These are phyloP conservation scores for Litchi chinensis DNA, from an alignment of 345 rosid genomes.

Conservation along the genomic window DNA sequence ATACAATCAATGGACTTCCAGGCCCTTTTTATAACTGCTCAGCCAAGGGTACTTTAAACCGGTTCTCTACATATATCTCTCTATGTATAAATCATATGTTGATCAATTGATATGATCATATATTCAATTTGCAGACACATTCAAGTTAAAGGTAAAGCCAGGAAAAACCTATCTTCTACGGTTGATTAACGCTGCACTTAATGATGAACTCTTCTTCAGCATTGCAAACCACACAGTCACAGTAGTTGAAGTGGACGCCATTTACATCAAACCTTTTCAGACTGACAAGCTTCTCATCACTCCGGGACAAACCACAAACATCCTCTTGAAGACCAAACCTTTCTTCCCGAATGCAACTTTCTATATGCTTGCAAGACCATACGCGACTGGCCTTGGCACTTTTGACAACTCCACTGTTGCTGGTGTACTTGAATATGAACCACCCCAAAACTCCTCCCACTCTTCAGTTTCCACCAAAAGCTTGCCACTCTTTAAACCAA, in stretches of 20 bases:
- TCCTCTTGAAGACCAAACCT: constrained; percentile 19
- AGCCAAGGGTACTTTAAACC: constrained; percentile 23
- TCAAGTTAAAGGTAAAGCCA: constrained; percentile 22
- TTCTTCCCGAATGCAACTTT: constrained; percentile 17
- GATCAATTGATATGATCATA: not conserved
- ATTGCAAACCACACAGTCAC: constrained; percentile 25
- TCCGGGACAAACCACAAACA: constrained; percentile 24
- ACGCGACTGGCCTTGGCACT: constrained; percentile 19
- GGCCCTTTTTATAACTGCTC: constrained; percentile 47
- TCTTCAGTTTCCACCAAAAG: constrained; percentile 3
- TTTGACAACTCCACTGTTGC: constrained; percentile 27
- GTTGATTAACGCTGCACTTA: constrained; percentile 37
- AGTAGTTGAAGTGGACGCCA: constrained; percentile 23
- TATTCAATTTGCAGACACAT: constrained; percentile 10
- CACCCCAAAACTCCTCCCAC: not conserved
- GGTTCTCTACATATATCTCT: too few relatives aligned
- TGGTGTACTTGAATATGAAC: constrained; percentile 22
- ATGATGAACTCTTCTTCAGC: constrained; percentile 36
- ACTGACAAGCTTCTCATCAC: constrained; percentile 18
- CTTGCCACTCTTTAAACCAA: constrained; percentile 15
- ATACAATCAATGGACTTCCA: constrained; percentile 35
- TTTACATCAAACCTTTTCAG: constrained; percentile 15
- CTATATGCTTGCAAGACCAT: constrained; percentile 20
- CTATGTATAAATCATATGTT: too few relatives aligned
- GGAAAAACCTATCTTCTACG: constrained; percentile 35